Evolutionary conservation across 129 eudicot species (phyloP), one percentile per base, ranked within the genome.

Genomic region (Helianthus tuberosus): DNA sequence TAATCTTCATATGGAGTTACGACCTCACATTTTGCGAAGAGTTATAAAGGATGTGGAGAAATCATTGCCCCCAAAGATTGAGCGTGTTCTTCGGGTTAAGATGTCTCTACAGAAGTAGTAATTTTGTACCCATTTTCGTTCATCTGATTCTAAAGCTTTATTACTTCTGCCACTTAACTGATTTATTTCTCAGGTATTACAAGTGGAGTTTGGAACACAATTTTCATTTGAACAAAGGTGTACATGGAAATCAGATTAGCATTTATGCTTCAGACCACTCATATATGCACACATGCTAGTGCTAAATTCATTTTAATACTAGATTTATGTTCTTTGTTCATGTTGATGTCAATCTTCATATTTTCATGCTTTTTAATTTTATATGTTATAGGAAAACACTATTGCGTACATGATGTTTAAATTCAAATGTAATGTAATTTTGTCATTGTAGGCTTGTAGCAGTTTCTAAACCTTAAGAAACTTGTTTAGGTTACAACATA

Each of bases 91-190:
- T 11, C 89, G 99, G 79, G 97, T 95, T 79, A 97, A 95, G 80
- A 95, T 95, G 99, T 95, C 99, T 77, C 89, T 95, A 44, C 99
- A 95, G 84, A 95, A 95, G 72, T 97, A 95, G 99, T 95, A 80
- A 84, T 65, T 68, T 71, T 48, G 53, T 72, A 41, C 16, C 32
- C 53, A 13, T 62, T 10, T 44, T 54, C 7, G 12, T 43, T 48
- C 12, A 74, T 79, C 55, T 1, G 35, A 15, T 63, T 50, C 71
- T 67, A 49, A 54, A 55, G 43, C 66, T 29, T 57, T 36, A 27
- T 67, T 35, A 25, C 17, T 51, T 8, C 8, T 51, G 36, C 48
- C 53, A 35, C 53, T 17, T 16, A 43, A 29, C 20, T 73, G 32
- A 58, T 67, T 51, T 60, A 52, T 67, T 57, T 49, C 29, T 6